Conservation (phyloP, 345 rosid genomes). For the Ceriops decandra region DNA sequence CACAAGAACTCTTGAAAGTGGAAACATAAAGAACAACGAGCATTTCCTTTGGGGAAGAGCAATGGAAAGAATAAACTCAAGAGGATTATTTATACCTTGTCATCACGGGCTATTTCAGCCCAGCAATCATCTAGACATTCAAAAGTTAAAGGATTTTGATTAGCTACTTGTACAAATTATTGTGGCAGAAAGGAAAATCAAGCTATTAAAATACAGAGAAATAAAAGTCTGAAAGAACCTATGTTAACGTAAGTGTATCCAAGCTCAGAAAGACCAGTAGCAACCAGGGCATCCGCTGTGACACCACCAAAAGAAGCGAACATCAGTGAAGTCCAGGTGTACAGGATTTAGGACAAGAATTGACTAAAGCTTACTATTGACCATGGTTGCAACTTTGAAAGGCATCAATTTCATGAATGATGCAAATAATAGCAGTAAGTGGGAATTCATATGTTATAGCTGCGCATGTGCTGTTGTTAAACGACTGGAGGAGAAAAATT, state of each 20-base stretch:
- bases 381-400: no score
- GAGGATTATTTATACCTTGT: slow-evolving; percentile 36
- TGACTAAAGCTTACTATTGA: no score
- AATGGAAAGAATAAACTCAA: not conserved
- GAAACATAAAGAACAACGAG: not conserved
- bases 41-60: not conserved
- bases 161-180: slow-evolving; percentile 9
- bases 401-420: no score
- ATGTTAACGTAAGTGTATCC: slow-evolving; percentile 83
- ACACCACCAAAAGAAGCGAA: not conserved
- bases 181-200: no score
- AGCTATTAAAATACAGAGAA: not conserved
- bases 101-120: slow-evolving; percentile 79
- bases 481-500: not conserved
- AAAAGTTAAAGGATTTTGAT: slow-evolving; percentile 8
- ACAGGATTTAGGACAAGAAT: no score
- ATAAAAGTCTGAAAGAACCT: slow-evolving; percentile 33
- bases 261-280: slow-evolving; percentile 72
- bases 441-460: no score
- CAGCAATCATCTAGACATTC: slow-evolving; percentile 79
- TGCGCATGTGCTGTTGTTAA: not conserved
- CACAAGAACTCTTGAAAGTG: not conserved
- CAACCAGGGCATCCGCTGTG: slow-evolving; percentile 72
- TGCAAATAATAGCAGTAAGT: no score
- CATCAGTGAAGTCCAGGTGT: not conserved